Percentiles rank a stretch among this genome's conserved stretches.
phyloP scores from a whole-genome alignment of 805 yeast species.

The Saccharomycopsis babjevae region DNA sequence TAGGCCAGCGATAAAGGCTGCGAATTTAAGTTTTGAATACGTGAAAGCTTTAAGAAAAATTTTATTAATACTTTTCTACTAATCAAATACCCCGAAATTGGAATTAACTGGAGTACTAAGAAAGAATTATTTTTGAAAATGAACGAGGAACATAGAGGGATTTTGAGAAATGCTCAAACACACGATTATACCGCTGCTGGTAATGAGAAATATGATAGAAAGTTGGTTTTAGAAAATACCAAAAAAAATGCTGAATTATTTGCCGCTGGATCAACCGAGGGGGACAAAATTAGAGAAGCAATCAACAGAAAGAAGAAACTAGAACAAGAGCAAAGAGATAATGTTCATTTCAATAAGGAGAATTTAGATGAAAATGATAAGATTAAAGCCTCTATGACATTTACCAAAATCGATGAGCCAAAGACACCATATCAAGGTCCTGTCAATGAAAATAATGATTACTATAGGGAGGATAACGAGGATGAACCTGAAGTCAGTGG shows the following conservation, averaged over 20 bases:
- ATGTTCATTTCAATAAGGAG: slow-evolving; percentile 74
- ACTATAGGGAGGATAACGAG: slow-evolving; percentile 62
- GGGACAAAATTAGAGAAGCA: slow-evolving; percentile 38
- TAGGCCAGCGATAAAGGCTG: background rate
- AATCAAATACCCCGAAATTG: too few relatives aligned
- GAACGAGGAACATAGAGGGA: slow-evolving; percentile 13
- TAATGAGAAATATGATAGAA: slow-evolving; percentile 28
- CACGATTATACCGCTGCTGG: slow-evolving; percentile 7
- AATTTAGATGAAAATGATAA: slow-evolving; percentile 52
- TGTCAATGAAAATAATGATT: slow-evolving; percentile 62
- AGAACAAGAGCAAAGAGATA: slow-evolving; percentile 21
- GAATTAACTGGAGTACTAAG: too few relatives aligned
- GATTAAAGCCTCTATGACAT: slow-evolving; percentile 27
- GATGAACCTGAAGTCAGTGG: slow-evolving; percentile 32
- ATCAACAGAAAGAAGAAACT: slow-evolving; percentile 31
- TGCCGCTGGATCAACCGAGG: slow-evolving; percentile 26
- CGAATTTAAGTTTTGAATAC: background rate
- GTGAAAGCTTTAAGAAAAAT: background rate
- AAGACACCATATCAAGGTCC: slow-evolving; percentile 94
- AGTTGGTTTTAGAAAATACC: slow-evolving; percentile 73
- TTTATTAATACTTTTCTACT: background rate
- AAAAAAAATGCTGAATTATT: slow-evolving; percentile 54
- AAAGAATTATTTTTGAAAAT: background rate
- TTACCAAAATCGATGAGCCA: slow-evolving; percentile 83
- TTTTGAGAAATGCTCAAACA: slow-evolving; percentile 16